Base-by-base conservation (phyloP, 352 stramenopile species). In the Globisporangium viniferum region DNA sequence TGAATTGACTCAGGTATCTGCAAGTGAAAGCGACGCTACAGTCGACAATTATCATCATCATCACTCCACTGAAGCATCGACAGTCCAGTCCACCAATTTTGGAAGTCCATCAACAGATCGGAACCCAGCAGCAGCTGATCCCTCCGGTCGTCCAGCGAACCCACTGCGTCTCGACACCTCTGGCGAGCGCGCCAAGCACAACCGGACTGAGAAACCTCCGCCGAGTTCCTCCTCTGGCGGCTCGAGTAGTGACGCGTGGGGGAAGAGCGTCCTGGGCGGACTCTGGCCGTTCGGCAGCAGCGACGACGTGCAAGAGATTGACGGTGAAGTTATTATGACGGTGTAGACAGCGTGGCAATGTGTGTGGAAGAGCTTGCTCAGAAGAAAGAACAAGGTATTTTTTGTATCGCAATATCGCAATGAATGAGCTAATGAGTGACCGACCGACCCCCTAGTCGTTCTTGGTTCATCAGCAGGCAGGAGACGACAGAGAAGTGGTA, bases 291-390 rank as follows among this genome's bases (percentile, higher is more conserved):
- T 82, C 18, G 75, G 62, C 1, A 77, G 79, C 48, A 74, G 75
- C 20, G 69, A 70, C 4, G 69, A 80, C 24, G 68, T 60, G 14
- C 72, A 75, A 22, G 72, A 84, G 41, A 73, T 75, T 46, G 84
- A 93, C 44, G 84, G 80, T 22, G 87, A 94, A 70, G 75, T 94
- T 31, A 86, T 93, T 64, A 94, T 94, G 80, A 94, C 84, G 22
- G 84, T 94, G 54, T 93, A 87, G 68, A 74, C 68, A 68, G 35
- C 12, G 2, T 6, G 33, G 56, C 24, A 51, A n/a, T 54, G 59
- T 67, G 39, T 24, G 65, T 64, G 72, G 72, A 72, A 51, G 44
- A 12, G 7, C 12, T 51, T 10, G 44, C 18, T 22, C 24, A 15
- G 15, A 49, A n/a, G 15, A n/a, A 49, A n/a, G 41, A 18, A 18